Evolutionary conservation across 2,329 filamentous ascomycete species (phyloP), one percentile per base, ranked within the genome.

Genomic region (Cercospora citrullina): DNA sequence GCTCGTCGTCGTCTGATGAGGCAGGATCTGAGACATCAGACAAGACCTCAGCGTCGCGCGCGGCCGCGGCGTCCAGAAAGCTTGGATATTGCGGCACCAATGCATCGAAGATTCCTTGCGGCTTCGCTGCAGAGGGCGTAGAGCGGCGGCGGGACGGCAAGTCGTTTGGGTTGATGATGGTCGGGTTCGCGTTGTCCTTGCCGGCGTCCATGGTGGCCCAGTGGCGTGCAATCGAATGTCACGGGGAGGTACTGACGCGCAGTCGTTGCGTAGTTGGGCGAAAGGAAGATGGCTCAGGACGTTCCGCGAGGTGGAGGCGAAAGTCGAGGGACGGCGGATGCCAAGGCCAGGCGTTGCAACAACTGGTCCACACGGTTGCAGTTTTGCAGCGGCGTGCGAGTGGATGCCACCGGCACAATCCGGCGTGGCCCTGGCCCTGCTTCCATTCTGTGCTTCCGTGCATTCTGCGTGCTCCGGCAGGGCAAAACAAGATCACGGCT

Each of bases 121-220:
- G 73, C 83, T 74, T 86, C 82, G 74, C 78, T 76, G 76, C 79
- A 72, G 74, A 59, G 77, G 77, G 73, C 71, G 74, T 72, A 76
- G 76, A 70, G 78, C 69, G 84, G 72, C 87, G 86, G 71, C 94
- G 90, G 31, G 92, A 95, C 55, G 95, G 94, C 61, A 99, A 88
- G 81, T 98, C 92, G 53, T 92, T 92, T 63, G 89, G 87, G 81
- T 90, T 96, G 76, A 98, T 84, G 77, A 99, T 94, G 71, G 92
- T 96, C 64, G 95, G 95, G 82, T 99, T 98, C 72, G 91, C 93
- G 81, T 97, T 97, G 75, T 85, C 81, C 77, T 84, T 84, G 77
- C 82, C 79, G 75, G 78, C 73, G 67, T 84, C 77, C 74, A 79
- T 79, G 66, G 31, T 70, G 69, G n/a, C n/a, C n/a, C n/a, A n/a